A percentile compares a stretch with the other conserved stretches of the same genome.
Evolutionary conservation across 768 basidiomycete genomes (phyloP).

Genomic region (Tricholoma sp.): DNA sequence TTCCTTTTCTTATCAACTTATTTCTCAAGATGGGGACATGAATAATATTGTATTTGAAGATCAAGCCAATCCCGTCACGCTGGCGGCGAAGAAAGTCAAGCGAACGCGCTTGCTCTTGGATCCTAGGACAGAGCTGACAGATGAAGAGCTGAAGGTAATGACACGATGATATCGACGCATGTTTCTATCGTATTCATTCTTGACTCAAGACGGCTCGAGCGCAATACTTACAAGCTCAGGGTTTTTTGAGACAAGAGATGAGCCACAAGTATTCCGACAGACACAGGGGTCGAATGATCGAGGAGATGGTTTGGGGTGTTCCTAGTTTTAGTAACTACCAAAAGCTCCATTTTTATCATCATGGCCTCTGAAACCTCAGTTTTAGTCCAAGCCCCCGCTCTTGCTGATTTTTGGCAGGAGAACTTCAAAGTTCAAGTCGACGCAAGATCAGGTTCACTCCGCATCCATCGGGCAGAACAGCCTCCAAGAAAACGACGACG

Average conservation of each 20-base stretch:
- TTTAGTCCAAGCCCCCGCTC: constrained; percentile 61
- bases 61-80: constrained; percentile 9
- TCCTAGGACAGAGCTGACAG: constrained; percentile 72
- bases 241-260: constrained; percentile 43
- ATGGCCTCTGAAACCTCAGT: neutral
- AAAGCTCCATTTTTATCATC: neutral
- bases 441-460: constrained; percentile 44
- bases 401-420: constrained; percentile 71
- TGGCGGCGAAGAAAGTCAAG: constrained; percentile 30
- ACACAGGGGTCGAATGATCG: constrained; percentile 45
- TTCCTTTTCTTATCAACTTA: constrained; percentile 34
- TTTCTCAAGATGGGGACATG: constrained; percentile 36
- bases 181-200: neutral
- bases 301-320: constrained; percentile 62
- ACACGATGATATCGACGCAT: neutral
- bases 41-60: constrained; percentile 24
- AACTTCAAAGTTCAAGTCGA: constrained; percentile 69
- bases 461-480: constrained; percentile 37
- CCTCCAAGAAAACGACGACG: constrained; percentile 47
- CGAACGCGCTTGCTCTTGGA: constrained; percentile 61
- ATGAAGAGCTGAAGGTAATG: constrained; percentile 70
- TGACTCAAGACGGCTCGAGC: constrained; percentile 51
- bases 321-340: constrained; percentile 51
- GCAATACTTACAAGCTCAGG: constrained; percentile 64
- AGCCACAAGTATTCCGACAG: constrained; percentile 52